phyloP scores from a whole-genome alignment of 2,329 filamentous ascomycete genomes.

The Nigrograna mackinnonii region DNA sequence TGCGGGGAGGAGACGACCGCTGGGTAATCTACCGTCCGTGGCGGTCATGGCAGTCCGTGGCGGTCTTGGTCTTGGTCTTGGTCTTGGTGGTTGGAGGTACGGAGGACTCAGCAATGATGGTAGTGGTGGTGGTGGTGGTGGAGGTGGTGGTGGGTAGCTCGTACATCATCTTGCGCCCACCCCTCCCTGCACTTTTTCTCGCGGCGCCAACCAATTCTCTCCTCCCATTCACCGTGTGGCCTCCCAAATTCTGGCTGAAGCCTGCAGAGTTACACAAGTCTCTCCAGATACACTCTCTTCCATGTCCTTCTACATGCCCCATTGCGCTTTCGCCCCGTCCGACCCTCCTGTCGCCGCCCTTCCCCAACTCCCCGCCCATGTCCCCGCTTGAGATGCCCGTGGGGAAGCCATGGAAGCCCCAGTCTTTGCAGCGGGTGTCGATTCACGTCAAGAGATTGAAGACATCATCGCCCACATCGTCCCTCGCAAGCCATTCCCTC shows the following conservation, averaged over 20 bases:
- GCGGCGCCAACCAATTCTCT: not conserved
- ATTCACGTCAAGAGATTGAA: conserved; percentile 12
- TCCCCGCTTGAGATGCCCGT: not conserved
- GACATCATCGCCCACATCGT: conserved; percentile 13
- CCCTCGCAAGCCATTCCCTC: conserved; percentile 12
- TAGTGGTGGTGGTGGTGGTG: not conserved
- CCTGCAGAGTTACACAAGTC: too few species aligned
- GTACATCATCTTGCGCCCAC: not conserved
- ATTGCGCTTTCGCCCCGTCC: not conserved
- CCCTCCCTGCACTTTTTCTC: not conserved
- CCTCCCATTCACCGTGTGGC: too few species aligned
- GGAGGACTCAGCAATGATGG: too few species aligned
- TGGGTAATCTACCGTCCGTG: too few species aligned
- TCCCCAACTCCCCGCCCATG: not conserved
- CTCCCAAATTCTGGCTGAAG: too few species aligned
- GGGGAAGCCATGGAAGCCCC: not conserved
- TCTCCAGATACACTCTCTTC: not conserved
- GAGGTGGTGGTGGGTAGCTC: not conserved
- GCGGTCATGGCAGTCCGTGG: too few species aligned
- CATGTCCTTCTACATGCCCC: not conserved
- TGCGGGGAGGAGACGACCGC: too few species aligned
- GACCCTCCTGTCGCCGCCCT: not conserved
- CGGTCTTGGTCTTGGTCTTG: too few species aligned
- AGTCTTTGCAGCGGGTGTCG: not conserved
- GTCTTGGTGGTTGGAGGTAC: too few species aligned